Base-by-base conservation (phyloP, 257 asterid species). In the Capsicum pubescens region DNA sequence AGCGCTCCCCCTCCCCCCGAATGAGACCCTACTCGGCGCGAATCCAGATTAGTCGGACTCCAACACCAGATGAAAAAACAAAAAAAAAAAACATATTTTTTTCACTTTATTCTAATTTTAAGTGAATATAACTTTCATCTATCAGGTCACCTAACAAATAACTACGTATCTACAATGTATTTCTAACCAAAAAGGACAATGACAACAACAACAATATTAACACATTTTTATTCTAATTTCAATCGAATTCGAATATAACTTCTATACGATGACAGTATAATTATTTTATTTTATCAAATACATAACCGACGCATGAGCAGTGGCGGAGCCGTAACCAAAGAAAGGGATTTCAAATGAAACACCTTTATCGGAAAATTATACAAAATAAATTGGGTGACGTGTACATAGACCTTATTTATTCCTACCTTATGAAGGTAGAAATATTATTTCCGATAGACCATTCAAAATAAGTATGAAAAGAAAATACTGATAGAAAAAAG, bases 381-480 rank as follows among this genome's bases (percentile, higher is more conserved):
- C 32, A 21, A 50, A 50, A 9, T 13, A 50, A 50, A 50, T 50
- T 9, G 13, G 13, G 3, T 9, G 56, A 9, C 2, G 3, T 9
- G 14, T 52, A 6, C 8, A 7, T 6, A 44, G 48, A 44, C 48
- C 48, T 44, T 44, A 44, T n/a, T n/a, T n/a, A n/a, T 6, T 5
- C 46, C 46, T 42, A 5, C 7, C 46, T 3, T 42, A 6, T 1
- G 46, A 42, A 42, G 46, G 46, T 42, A 50, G 3, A 50, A 3
- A 10, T 0, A 15, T 5, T 21, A 5, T 63, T 5, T 21, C 21
- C 4, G 3, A 2, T 5, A 0, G 19, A 61, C 0, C 19, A 19
- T 19, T 61, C 0, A 19, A 60, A 0, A 60, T 0, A 19, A 0
- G 21, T 21, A 4, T 0, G 4, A 61, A 5, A 60, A 54, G 15